Percentiles rank a stretch among this genome's conserved stretches.
phyloP scores from a whole-genome alignment of 2,329 filamentous ascomycete species.

The Myriosclerotinia duriaeana region DNA sequence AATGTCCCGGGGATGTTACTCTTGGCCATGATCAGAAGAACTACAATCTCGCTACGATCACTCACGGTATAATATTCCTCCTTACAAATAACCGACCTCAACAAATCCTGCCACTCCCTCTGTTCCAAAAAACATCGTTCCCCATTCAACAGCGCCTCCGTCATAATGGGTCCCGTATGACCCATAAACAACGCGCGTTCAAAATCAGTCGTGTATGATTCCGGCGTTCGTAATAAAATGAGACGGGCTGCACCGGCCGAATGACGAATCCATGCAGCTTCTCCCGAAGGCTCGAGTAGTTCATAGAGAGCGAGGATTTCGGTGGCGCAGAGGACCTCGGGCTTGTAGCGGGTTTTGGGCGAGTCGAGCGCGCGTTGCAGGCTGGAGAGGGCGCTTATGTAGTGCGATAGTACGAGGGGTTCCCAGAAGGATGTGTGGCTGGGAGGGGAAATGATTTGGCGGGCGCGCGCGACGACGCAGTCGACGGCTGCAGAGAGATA shows the following conservation, averaged over 20 bases:
- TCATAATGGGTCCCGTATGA: constrained; percentile 41
- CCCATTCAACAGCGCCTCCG: constrained; percentile 33
- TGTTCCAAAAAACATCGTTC: constrained; percentile 34
- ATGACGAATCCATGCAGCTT: constrained; percentile 41
- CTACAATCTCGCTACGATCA: constrained; percentile 33
- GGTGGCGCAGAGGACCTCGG: constrained; percentile 35
- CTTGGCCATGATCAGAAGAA: constrained; percentile 34
- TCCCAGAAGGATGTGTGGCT: constrained; percentile 25
- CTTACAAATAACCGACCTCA: constrained; percentile 30
- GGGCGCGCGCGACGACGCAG: constrained; percentile 37
- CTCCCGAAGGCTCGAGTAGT: constrained; percentile 40
- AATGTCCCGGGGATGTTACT: constrained; percentile 37
- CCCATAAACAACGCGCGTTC: constrained; percentile 43
- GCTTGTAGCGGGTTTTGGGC: constrained; percentile 30
- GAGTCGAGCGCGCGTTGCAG: constrained; percentile 34
- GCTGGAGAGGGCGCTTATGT: constrained; percentile 33
- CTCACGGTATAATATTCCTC: constrained; percentile 26
- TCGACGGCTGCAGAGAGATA: constrained; percentile 36
- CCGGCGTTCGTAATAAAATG: constrained; percentile 39
- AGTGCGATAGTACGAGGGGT: constrained; percentile 28
- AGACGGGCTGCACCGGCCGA: constrained; percentile 40
- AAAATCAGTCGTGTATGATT: constrained; percentile 40
- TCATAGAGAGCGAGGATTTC: constrained; percentile 36
- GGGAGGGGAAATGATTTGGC: constrained; percentile 32
- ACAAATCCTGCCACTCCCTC: constrained; percentile 30